These are phyloP conservation scores for Fusarium hostae DNA, from an alignment of 2,329 filamentous ascomycete genomes.

Conservation along the genomic window DNA sequence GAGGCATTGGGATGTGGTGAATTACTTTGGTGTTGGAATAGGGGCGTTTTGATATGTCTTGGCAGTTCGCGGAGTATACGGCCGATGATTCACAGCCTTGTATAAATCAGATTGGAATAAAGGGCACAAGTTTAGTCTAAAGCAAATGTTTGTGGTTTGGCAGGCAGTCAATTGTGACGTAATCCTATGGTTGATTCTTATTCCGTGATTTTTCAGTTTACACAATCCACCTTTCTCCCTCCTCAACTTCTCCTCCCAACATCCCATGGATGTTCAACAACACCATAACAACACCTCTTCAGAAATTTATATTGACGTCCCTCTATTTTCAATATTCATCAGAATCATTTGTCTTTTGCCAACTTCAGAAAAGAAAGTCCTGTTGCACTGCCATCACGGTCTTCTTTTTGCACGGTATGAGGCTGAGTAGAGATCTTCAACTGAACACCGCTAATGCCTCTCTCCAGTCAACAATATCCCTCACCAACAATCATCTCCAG, in stretches of 20 bases:
- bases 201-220: neutral
- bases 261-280: neutral
- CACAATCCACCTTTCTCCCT: neutral
- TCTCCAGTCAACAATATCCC: neutral
- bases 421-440: neutral
- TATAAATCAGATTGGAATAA: neutral
- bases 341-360: no score
- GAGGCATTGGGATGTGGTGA: accelerated
- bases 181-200: no score
- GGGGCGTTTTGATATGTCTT: neutral
- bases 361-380: no score
- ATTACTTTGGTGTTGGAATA: neutral
- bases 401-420: neutral
- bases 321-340: no score
- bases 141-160: neutral
- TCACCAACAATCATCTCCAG: accelerated
- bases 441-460: accelerated
- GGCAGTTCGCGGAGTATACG: neutral
- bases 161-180: neutral
- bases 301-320: neutral
- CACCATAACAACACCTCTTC: neutral
- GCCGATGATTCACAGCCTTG: neutral
- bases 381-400: no score
- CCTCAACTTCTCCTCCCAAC: neutral
- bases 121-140: neutral